phyloP scores from a whole-genome alignment of 768 basidiomycete species.

The Russula sp. region DNA sequence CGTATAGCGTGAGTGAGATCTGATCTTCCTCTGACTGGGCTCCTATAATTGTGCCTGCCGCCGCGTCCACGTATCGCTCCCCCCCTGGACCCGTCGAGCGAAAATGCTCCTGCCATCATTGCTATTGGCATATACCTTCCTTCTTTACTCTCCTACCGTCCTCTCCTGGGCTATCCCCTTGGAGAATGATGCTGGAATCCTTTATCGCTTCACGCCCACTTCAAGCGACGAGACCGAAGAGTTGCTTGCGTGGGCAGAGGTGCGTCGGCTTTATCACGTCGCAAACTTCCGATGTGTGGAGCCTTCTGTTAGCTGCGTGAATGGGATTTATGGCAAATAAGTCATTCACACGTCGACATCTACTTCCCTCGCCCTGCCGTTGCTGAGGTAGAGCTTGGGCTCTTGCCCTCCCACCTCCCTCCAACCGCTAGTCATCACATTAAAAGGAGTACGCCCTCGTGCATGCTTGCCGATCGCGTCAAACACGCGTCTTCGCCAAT shows the following conservation, averaged over 20 bases:
- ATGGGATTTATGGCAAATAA: slow-evolving; percentile 50
- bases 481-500: slow-evolving; percentile 13
- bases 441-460: slow-evolving; percentile 33
- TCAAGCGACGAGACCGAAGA: slow-evolving; percentile 5
- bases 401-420: slow-evolving; percentile 18
- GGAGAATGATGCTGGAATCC: background rate
- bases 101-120: slow-evolving; percentile 1
- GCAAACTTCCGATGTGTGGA: background rate
- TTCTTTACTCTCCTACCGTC: background rate
- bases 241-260: slow-evolving; percentile 21
- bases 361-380: slow-evolving; percentile 32
- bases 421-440: slow-evolving; percentile 4
- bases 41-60: background rate
- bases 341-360: slow-evolving; percentile 43
- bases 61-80: background rate
- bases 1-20: background rate
- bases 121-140: background rate
- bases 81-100: background rate
- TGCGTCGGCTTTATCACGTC: background rate
- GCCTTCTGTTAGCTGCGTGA: slow-evolving; percentile 34
- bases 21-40: background rate
- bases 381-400: slow-evolving; percentile 25
- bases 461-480: slow-evolving; percentile 32
- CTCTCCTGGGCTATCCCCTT: slow-evolving; percentile 3
- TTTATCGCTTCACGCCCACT: slow-evolving; percentile 15